Evolutionary conservation across 2,329 filamentous ascomycete species (phyloP).

Genomic region (Epichloe baconii): DNA sequence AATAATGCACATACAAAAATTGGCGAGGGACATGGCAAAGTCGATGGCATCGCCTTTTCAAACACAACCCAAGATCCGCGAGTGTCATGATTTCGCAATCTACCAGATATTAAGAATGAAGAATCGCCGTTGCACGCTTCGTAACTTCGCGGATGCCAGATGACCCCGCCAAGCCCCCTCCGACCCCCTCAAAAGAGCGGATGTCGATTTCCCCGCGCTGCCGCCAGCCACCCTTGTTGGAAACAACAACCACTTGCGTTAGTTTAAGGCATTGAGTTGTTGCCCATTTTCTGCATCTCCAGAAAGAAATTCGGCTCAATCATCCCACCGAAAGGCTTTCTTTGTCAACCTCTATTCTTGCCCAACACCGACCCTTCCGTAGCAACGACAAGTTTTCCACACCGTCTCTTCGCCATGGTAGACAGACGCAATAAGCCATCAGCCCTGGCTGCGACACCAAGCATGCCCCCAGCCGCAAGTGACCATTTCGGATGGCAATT

Average conservation of each 20-base stretch:
- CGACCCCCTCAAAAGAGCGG: too few species aligned
- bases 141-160: too few species aligned
- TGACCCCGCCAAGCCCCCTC: background rate
- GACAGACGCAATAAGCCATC: constrained; percentile 76
- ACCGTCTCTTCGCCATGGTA: constrained; percentile 40
- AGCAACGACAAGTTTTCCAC: background rate
- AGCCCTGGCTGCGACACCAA: constrained; percentile 61
- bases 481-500: constrained; percentile 56
- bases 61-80: too few species aligned
- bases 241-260: background rate
- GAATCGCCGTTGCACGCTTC: too few species aligned
- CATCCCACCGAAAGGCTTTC: background rate
- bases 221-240: background rate
- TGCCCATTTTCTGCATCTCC: background rate
- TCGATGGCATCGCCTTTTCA: too few species aligned
- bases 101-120: too few species aligned
- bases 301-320: background rate
- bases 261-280: background rate
- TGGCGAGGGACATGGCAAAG: too few species aligned
- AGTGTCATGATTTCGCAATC: too few species aligned
- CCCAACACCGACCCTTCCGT: background rate
- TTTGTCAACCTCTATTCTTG: background rate
- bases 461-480: constrained; percentile 63
- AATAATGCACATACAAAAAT: too few species aligned
- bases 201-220: background rate